Conservation (phyloP, 2,329 filamentous ascomycete species). For the Trichoderma harzianum region DNA sequence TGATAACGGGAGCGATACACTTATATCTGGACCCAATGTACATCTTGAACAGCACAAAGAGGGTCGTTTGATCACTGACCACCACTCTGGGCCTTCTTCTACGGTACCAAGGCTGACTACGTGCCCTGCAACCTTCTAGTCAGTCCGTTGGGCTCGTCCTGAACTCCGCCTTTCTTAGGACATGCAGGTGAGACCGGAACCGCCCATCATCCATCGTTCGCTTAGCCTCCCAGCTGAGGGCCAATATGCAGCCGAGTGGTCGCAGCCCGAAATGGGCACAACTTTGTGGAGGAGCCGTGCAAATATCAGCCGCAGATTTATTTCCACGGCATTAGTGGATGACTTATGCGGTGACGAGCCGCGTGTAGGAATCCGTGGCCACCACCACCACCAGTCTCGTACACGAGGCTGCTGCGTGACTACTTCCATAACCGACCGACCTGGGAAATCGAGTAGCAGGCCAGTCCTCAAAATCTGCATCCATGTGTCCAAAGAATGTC, state of each 20-base stretch:
- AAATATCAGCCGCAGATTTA: not conserved
- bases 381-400: not conserved
- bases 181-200: not conserved
- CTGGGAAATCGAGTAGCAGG: too few relatives aligned
- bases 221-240: not conserved
- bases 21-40: not conserved
- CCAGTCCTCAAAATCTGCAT: too few relatives aligned
- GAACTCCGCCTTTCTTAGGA: not conserved
- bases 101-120: not conserved
- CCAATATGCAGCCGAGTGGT: not conserved
- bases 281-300: not conserved
- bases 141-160: not conserved
- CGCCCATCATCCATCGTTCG: not conserved
- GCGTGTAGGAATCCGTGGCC: not conserved
- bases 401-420: not conserved
- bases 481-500: too few relatives aligned
- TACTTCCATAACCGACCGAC: too few relatives aligned
- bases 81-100: not conserved
- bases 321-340: not conserved
- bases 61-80: not conserved
- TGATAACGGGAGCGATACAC: not conserved
- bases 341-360: not conserved
- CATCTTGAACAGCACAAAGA: not conserved
- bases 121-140: not conserved
- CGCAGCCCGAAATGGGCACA: not conserved